These are phyloP conservation scores for Trametes maxima DNA, from an alignment of 768 basidiomycete genomes.

Conservation along the genomic window DNA sequence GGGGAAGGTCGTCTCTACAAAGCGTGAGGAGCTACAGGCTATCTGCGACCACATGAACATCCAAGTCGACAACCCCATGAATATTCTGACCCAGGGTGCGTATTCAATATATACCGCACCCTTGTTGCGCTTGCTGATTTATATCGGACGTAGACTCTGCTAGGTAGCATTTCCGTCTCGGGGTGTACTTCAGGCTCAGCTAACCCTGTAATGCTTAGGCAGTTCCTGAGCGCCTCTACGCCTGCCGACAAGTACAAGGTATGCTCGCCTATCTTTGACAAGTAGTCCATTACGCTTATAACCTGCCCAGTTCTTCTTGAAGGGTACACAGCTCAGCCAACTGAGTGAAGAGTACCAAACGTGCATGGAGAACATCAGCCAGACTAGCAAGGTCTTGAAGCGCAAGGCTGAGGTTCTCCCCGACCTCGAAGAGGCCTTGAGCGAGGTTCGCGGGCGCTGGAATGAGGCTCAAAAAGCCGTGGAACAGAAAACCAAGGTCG, in stretches of 20 bases:
- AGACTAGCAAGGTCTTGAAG: constrained; percentile 63
- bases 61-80: constrained; percentile 96
- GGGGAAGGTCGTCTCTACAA: constrained; percentile 66
- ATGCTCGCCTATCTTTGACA: constrained; percentile 17
- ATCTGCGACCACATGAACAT: constrained; percentile 97
- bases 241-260: constrained; percentile 90
- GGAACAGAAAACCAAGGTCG: constrained; percentile 66
- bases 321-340: constrained; percentile 88
- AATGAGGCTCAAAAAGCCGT: constrained; percentile 76
- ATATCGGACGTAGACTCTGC: constrained; percentile 34
- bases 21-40: constrained; percentile 80
- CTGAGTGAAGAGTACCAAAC: constrained; percentile 85
- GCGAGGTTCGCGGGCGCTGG: constrained; percentile 59
- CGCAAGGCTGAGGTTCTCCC: constrained; percentile 80
- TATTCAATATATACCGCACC: neutral
- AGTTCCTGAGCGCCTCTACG: constrained; percentile 84
- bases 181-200: constrained; percentile 24
- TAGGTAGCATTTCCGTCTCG: constrained; percentile 27
- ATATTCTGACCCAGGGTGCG: constrained; percentile 84
- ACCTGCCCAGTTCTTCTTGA: constrained; percentile 79
- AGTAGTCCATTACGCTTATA: neutral
- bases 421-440: constrained; percentile 63
- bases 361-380: constrained; percentile 71
- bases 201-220: constrained; percentile 31
- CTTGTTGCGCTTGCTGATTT: neutral